phyloP scores from a whole-genome alignment of 169 alveolate genomes.

The Cryptosporidium sp. region DNA sequence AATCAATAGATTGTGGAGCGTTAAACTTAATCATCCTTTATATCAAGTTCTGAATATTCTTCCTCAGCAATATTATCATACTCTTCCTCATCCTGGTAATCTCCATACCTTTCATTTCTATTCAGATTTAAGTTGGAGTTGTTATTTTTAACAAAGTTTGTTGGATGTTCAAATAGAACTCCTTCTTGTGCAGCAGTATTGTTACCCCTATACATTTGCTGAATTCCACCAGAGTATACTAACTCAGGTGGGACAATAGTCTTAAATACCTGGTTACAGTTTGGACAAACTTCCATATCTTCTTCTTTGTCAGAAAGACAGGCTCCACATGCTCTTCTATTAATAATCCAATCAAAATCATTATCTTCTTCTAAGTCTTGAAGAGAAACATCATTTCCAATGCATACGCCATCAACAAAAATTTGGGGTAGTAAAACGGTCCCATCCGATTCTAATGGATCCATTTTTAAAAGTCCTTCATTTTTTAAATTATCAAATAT shows the following conservation, averaged over 20 bases:
- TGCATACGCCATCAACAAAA: constrained; percentile 86
- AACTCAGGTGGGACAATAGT: constrained; percentile 70
- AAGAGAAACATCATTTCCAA: constrained; percentile 84
- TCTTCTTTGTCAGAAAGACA: constrained; percentile 71
- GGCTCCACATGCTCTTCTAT: constrained; percentile 70
- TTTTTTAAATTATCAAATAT: constrained; percentile 85
- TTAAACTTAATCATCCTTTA: constrained; percentile 20
- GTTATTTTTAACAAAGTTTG: constrained; percentile 40
- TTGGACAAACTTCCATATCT: constrained; percentile 56
- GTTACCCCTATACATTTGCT: constrained; percentile 61
- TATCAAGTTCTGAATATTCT: constrained; percentile 52
- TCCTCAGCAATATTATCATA: constrained; percentile 62
- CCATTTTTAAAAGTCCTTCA: constrained; percentile 82
- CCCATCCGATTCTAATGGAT: constrained; percentile 71
- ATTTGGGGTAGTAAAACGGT: constrained; percentile 85
- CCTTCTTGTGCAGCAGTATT: constrained; percentile 73
- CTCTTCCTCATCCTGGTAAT: constrained; percentile 6
- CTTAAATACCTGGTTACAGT: constrained; percentile 63
- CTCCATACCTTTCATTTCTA: constrained; percentile 19
- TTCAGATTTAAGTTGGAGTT: constrained; percentile 10
- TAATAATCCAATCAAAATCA: constrained; percentile 81
- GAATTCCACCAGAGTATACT: constrained; percentile 61
- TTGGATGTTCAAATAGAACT: constrained; percentile 67
- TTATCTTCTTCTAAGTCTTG: constrained; percentile 92
- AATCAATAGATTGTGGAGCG: background rate